Conservation (phyloP, 768 basidiomycete genomes). For the Coprinellus micaceus region DNA sequence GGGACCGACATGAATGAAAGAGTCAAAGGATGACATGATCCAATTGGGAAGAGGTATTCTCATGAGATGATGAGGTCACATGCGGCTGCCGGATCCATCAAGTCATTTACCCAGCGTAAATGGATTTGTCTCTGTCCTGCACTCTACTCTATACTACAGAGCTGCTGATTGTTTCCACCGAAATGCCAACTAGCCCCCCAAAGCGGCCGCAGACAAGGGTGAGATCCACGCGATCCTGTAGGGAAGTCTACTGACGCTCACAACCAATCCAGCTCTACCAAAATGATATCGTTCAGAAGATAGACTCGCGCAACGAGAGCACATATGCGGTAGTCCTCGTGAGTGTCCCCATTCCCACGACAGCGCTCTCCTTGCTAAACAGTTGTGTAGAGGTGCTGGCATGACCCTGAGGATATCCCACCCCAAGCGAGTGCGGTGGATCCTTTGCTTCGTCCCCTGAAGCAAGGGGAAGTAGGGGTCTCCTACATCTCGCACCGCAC, state of each 20-base stretch:
- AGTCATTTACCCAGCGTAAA: too few relatives aligned
- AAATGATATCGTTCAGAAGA: constrained; percentile 59
- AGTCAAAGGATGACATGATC: neutral
- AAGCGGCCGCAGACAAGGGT: constrained; percentile 3
- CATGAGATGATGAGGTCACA: too few relatives aligned
- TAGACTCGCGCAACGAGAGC: constrained; percentile 27
- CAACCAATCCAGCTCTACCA: constrained; percentile 52
- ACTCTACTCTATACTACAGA: neutral
- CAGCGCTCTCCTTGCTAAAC: neutral
- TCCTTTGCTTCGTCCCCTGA: constrained; percentile 71
- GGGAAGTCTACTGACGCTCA: neutral
- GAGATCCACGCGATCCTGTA: neutral
- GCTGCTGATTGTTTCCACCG: neutral
- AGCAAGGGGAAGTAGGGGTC: constrained; percentile 80
- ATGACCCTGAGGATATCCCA: constrained; percentile 73
- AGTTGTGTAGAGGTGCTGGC: constrained; percentile 72
- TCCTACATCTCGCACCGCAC: constrained; percentile 52
- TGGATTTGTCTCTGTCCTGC: neutral
- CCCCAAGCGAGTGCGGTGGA: constrained; percentile 42
- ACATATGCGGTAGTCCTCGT: constrained; percentile 67
- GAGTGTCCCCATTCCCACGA: constrained; percentile 16
- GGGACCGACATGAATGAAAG: neutral
- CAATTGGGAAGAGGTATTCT: too few relatives aligned
- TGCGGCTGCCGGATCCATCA: too few relatives aligned
- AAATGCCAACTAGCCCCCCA: constrained; percentile 7